Conservation (phyloP, 2,329 filamentous ascomycete species). For the Neurospora sp. region DNA sequence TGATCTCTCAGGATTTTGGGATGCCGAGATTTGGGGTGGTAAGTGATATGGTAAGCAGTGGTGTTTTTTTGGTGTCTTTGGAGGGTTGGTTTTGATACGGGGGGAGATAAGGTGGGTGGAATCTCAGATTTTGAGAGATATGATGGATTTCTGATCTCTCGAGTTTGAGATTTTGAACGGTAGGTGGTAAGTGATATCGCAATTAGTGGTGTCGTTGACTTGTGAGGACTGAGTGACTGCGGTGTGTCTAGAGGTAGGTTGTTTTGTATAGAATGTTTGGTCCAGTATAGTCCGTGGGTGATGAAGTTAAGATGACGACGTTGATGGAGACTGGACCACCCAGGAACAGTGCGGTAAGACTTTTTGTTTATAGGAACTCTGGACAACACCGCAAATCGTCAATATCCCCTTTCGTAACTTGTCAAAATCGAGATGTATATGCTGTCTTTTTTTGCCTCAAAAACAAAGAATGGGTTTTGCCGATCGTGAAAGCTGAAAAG, state of each 20-base stretch:
- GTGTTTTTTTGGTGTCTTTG: not conserved
- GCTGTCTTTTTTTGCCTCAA: not conserved
- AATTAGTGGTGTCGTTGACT: not conserved
- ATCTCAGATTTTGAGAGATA: not conserved
- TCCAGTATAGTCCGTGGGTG: not conserved
- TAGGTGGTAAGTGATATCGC: not conserved
- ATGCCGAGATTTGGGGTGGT: not conserved
- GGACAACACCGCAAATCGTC: not conserved
- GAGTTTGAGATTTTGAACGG: not conserved
- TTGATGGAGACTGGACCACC: not conserved
- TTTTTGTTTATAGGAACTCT: not conserved
- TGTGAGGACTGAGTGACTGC: not conserved
- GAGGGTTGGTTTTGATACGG: too few relatives aligned
- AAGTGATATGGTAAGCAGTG: not conserved
- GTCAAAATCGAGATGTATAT: not conserved
- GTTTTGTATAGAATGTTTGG: not conserved
- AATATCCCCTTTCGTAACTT: not conserved
- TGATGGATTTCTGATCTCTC: not conserved
- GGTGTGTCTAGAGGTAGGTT: not conserved
- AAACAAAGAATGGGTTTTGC: not conserved
- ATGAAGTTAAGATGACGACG: not conserved
- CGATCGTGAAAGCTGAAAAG: not conserved
- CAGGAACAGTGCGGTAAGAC: not conserved
- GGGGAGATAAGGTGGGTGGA: too few relatives aligned
- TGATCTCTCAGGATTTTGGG: not conserved